Evolutionary conservation across 768 basidiomycete species (phyloP).

Genomic region (Trametes meyenii): DNA sequence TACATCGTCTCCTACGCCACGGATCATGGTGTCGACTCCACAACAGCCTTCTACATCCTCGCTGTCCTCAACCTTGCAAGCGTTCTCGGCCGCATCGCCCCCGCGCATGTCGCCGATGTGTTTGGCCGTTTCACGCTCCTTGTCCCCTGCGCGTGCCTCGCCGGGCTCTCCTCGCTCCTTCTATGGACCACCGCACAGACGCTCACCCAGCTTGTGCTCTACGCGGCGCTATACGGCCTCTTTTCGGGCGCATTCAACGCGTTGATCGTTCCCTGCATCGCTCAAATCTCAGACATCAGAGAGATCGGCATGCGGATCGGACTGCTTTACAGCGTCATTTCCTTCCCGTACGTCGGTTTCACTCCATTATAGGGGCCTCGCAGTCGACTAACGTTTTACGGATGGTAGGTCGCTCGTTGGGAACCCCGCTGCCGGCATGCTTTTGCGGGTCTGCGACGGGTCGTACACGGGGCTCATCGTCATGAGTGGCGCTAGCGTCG

Average conservation of each 20-base stretch:
- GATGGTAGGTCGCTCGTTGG: conserved; percentile 58
- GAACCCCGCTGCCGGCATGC: conserved; percentile 61
- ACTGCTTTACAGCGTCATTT: conserved; percentile 62
- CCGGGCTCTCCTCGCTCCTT: conserved; percentile 57
- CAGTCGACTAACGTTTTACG: not conserved
- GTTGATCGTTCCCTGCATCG: conserved; percentile 67
- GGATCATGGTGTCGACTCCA: conserved; percentile 40
- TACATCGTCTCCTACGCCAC: conserved; percentile 64
- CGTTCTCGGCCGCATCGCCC: conserved; percentile 63
- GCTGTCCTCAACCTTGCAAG: conserved; percentile 71
- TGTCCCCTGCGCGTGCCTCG: conserved; percentile 62
- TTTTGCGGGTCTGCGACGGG: conserved; percentile 50
- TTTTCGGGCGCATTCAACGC: conserved; percentile 70
- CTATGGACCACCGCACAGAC: conserved; percentile 56
- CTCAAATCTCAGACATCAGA: conserved; percentile 62
- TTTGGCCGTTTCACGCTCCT: conserved; percentile 71
- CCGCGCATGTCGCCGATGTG: conserved; percentile 64
- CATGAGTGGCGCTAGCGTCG: conserved; percentile 60
- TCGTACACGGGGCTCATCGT: conserved; percentile 54
- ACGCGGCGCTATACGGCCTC: conserved; percentile 62
- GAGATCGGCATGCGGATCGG: conserved; percentile 68
- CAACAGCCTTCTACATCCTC: conserved; percentile 54
- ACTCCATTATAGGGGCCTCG: not conserved
- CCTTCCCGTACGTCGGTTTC: conserved; percentile 53
- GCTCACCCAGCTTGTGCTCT: conserved; percentile 45